Evolutionary conservation across 441 rosid genomes (phyloP).

Genomic region (Euphorbia schlechtendalii): DNA sequence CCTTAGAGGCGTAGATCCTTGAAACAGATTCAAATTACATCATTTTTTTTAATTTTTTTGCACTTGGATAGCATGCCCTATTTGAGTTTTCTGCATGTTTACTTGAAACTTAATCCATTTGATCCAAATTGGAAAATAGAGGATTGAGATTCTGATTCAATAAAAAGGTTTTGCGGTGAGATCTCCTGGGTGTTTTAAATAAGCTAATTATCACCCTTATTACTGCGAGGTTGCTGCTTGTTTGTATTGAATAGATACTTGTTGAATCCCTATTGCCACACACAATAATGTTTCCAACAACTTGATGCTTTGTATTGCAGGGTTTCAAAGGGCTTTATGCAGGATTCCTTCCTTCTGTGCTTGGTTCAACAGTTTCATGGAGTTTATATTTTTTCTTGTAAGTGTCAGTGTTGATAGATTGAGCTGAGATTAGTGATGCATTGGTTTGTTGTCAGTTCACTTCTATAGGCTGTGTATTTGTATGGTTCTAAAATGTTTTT

Average conservation of each 20-base stretch:
- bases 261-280: neutral
- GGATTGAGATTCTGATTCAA: neutral
- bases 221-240: neutral
- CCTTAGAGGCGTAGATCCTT: neutral
- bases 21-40: neutral
- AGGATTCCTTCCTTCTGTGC: slow-evolving; percentile 81
- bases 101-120: neutral
- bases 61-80: neutral
- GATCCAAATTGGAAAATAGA: neutral
- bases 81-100: slow-evolving; percentile 2
- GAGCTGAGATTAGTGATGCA: neutral
- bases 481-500: neutral
- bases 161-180: slow-evolving; percentile 1
- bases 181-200: neutral
- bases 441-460: neutral
- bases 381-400: slow-evolving; percentile 87
- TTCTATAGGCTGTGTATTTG: neutral
- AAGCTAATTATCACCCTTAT: neutral
- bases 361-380: slow-evolving; percentile 85
- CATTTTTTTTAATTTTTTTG: neutral
- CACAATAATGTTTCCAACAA: slow-evolving; percentile 3
- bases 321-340: slow-evolving; percentile 88
- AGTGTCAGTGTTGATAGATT: slow-evolving; percentile 24
- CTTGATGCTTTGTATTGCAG: slow-evolving; percentile 28
- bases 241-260: neutral